Evolutionary conservation across 441 rosid species (phyloP), one percentile per base, ranked within the genome.

Genomic region (Kokia cookei): DNA sequence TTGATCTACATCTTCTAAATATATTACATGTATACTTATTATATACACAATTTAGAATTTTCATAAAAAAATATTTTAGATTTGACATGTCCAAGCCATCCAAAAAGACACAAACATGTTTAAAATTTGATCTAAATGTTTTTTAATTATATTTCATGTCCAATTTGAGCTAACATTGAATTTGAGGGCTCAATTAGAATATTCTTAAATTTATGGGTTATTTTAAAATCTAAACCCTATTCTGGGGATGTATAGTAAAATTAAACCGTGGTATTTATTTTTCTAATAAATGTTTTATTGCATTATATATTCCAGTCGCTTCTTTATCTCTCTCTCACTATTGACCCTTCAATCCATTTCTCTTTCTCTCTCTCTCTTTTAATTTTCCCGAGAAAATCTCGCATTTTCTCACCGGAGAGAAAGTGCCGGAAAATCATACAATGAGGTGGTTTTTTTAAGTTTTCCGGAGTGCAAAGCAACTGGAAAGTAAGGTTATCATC

Each of bases 351-450:
- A 54, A 27, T 64, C 53, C 40, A 3, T 54, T 78, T 65, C 67
- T 37, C 60, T 26, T 51, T 66, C 61, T 7, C 67, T 29, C 59
- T 24, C 51, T 54, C 11, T 40, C 43, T 51, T 42, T 24, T 50
- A 64, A 50, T 75, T 76, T 78, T 73, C 67, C 47, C 42, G 75
- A 73, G 78, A 77, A 64, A 77, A 63, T 62, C 73, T 76, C 69
- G 51, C 63, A n/a, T 66, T 51, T 50, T 17, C 27, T 51, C 55
- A 24, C 10, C 10, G 15, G 51, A 53, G 24, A 53, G 57, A n/a
- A 35, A 73, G 73, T 53, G 47, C 73, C 77, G 45, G 55, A 27
- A 67, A 24, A 57, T 73, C 37, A 27, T 70, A 68, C 62, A 64
- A 73, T 72, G 79, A 72, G 75, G 51, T 64, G 35, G 53, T 75